These are phyloP conservation scores for Arachnomyces sp. DNA, from an alignment of 2,329 filamentous ascomycete genomes.

Conservation along the genomic window DNA sequence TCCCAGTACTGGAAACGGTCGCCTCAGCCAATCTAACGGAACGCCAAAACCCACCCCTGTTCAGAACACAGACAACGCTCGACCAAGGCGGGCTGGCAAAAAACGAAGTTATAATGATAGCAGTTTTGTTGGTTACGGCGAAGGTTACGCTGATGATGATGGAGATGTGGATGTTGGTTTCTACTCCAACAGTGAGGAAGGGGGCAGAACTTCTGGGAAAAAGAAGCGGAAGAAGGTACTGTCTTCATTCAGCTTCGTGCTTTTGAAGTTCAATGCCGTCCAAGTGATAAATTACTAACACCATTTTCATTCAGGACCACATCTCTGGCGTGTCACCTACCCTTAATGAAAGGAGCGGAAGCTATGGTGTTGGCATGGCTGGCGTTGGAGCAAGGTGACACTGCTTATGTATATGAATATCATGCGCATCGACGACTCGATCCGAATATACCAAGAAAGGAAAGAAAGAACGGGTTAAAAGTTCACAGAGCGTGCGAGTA, in stretches of 20 bases:
- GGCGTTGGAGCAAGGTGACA: slow-evolving; percentile 36
- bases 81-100: slow-evolving; percentile 41
- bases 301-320: slow-evolving; percentile 27
- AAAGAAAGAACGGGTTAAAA: slow-evolving; percentile 2
- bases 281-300: slow-evolving; percentile 4
- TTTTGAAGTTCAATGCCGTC: slow-evolving; percentile 1
- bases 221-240: slow-evolving; percentile 44
- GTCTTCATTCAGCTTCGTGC: slow-evolving; percentile 7
- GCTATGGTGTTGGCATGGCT: slow-evolving; percentile 38
- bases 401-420: slow-evolving; percentile 10
- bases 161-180: slow-evolving; percentile 30
- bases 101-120: slow-evolving; percentile 43
- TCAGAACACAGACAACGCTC: slow-evolving; percentile 23
- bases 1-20: slow-evolving; percentile 17
- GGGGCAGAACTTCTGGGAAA: slow-evolving; percentile 28
- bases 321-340: slow-evolving; percentile 32
- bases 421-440: slow-evolving; percentile 10
- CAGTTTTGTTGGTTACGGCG: slow-evolving; percentile 44
- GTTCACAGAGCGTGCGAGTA: background rate
- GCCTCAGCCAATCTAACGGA: slow-evolving; percentile 22
- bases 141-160: slow-evolving; percentile 43
- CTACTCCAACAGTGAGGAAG: slow-evolving; percentile 36
- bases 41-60: slow-evolving; percentile 16
- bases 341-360: slow-evolving; percentile 32
- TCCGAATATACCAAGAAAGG: slow-evolving; percentile 13